Evolutionary conservation across 139 green algal species (phyloP).

Genomic region (Micractinium conductrix): DNA sequence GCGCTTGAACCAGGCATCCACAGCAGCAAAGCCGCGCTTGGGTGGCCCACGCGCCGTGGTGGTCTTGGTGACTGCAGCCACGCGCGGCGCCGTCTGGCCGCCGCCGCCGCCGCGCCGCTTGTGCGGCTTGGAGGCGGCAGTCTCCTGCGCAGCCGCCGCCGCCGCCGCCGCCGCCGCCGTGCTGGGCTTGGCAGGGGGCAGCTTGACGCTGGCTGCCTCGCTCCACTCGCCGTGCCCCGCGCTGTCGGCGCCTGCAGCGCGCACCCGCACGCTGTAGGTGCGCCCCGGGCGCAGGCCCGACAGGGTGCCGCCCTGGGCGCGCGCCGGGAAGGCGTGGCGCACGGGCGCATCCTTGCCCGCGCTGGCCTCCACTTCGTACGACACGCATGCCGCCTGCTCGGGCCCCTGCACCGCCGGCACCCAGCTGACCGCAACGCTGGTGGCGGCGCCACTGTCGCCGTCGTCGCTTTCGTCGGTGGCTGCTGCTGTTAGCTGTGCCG

Average conservation of each 20-base stretch:
- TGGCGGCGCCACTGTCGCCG: not conserved
- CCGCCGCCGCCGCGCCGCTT: slow-evolving; percentile 5
- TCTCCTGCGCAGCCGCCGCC: not conserved
- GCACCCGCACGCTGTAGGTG: slow-evolving; percentile 47
- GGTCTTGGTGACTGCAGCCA: not conserved
- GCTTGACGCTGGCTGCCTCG: slow-evolving; percentile 17
- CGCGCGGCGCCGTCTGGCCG: not conserved
- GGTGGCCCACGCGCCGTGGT: not conserved
- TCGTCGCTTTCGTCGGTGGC: not conserved
- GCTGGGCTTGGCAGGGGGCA: slow-evolving; percentile 8
- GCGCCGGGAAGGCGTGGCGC: slow-evolving; percentile 19
- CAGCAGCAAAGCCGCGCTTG: not conserved
- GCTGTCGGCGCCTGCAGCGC: slow-evolving; percentile 59
- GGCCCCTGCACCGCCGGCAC: not conserved
- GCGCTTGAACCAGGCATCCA: not conserved
- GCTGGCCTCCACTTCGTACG: slow-evolving; percentile 54
- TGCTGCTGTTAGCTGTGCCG: not conserved
- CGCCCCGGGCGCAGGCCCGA: slow-evolving; percentile 40
- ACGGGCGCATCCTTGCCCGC: not conserved
- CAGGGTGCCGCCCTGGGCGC: slow-evolving; percentile 12
- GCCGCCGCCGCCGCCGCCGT: not conserved
- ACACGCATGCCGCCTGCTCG: slow-evolving; percentile 34
- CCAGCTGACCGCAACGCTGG: slow-evolving; percentile 44
- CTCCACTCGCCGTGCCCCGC: slow-evolving; percentile 70
- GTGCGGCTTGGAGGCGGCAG: not conserved